A percentile compares a stretch with the other conserved stretches of the same genome.
Evolutionary conservation across 208 protist genomes (phyloP).

Genomic region (Herpetomonas tarakana): DNA sequence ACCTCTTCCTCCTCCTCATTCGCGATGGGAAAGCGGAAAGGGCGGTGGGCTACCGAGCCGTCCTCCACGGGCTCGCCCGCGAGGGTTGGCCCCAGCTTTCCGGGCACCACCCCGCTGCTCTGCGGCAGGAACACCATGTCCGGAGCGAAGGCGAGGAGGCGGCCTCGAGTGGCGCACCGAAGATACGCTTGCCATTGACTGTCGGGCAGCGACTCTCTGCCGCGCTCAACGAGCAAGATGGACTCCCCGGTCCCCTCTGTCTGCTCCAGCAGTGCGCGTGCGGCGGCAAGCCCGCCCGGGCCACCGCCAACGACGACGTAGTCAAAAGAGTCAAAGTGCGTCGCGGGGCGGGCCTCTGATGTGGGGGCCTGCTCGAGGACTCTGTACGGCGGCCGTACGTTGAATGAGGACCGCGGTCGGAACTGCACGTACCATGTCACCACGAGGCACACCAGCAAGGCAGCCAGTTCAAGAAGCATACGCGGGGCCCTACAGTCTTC

Average conservation of each 20-base stretch:
- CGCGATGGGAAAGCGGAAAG: slow-evolving; percentile 14
- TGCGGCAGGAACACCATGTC: slow-evolving; percentile 24
- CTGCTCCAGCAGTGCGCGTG: slow-evolving; percentile 26
- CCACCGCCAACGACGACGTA: slow-evolving; percentile 82
- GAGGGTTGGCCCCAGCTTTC: neutral
- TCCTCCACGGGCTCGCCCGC: slow-evolving; percentile 3
- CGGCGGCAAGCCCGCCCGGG: slow-evolving; percentile 65
- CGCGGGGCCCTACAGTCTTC: too few species aligned
- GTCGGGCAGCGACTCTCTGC: slow-evolving; percentile 25
- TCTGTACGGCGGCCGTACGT: slow-evolving; percentile 24
- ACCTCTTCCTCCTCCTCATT: slow-evolving; percentile 7
- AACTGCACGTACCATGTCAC: slow-evolving; percentile 34
- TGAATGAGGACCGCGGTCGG: slow-evolving; percentile 28
- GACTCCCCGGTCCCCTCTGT: slow-evolving; percentile 2
- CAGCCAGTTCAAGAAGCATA: slow-evolving; percentile 18
- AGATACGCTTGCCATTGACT: neutral
- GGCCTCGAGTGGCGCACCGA: slow-evolving; percentile 9
- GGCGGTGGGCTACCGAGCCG: slow-evolving; percentile 14
- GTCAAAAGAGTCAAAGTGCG: slow-evolving; percentile 21
- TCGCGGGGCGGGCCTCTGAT: neutral
- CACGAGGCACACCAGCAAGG: slow-evolving; percentile 13
- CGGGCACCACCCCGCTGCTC: neutral
- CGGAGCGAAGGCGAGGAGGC: slow-evolving; percentile 35
- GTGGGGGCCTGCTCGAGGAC: neutral
- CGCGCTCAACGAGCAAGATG: slow-evolving; percentile 63